phyloP scores from a whole-genome alignment of 345 rosid genomes.

The Sapria himalayana region DNA sequence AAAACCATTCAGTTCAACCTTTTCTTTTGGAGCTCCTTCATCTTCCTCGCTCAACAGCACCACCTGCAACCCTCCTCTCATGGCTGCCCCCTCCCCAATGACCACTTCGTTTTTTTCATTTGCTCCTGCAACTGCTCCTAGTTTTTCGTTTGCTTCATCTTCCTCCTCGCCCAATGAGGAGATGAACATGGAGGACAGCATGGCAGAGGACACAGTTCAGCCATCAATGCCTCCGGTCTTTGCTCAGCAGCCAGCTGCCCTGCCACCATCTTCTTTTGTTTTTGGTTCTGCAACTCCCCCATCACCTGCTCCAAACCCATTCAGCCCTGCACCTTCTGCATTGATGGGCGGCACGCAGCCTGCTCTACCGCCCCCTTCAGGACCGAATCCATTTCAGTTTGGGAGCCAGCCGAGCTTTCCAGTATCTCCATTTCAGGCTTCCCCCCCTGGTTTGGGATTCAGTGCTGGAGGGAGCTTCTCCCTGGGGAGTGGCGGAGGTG shows the following conservation, averaged over 20 bases:
- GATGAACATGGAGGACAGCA: conserved; percentile 80
- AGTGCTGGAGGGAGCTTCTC: conserved; percentile 67
- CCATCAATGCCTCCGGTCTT: conserved; percentile 26
- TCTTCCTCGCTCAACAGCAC: conserved; percentile 20
- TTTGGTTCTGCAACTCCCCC: conserved; percentile 25
- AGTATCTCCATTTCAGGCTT: conserved; percentile 46
- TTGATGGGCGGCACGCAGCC: conserved; percentile 5
- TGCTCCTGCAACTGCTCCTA: conserved; percentile 25
- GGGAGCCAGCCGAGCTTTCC: conserved; percentile 29
- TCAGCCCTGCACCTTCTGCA: no score
- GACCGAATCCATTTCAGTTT: conserved; percentile 40
- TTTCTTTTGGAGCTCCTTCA: conserved; percentile 29
- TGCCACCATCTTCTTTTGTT: conserved; percentile 15
- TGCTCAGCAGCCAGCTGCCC: conserved; percentile 22
- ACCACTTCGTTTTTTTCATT: conserved; percentile 29
- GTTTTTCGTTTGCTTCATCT: conserved; percentile 25
- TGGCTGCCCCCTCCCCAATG: conserved; percentile 30
- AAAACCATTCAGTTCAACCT: conserved; percentile 22
- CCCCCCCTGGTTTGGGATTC: conserved; percentile 40
- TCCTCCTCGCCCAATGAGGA: conserved; percentile 42
- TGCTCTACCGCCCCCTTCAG: conserved; percentile 9
- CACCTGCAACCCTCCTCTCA: conserved; percentile 13
- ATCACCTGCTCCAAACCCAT: conserved; percentile 33
- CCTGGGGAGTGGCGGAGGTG: conserved; percentile 50
- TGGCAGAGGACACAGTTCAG: conserved; percentile 86